Evolutionary conservation across 768 basidiomycete species (phyloP).

Genomic region (Phlegmacium glaucopus): DNA sequence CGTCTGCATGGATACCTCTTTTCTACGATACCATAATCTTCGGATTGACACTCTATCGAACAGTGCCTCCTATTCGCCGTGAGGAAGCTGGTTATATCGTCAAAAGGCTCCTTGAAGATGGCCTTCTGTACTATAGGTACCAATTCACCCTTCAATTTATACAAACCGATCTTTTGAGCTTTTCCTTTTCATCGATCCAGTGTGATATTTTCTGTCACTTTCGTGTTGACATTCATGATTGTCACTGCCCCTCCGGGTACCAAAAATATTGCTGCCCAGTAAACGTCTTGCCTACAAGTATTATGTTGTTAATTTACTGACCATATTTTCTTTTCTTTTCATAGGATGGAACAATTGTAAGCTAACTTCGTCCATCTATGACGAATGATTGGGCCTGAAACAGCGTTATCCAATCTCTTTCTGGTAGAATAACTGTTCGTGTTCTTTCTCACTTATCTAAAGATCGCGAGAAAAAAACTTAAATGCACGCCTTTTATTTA

Average conservation of each 20-base stretch:
- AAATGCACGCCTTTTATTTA: slow-evolving; percentile 3
- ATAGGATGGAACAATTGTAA: slow-evolving; percentile 39
- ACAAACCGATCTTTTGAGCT: not conserved
- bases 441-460: not conserved
- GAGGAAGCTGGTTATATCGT: slow-evolving; percentile 35
- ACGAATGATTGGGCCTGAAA: not conserved
- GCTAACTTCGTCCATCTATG: not conserved
- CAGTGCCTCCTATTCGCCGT: slow-evolving; percentile 32
- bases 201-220: slow-evolving; percentile 42
- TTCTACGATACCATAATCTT: slow-evolving; percentile 45
- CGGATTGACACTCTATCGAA: slow-evolving; percentile 34
- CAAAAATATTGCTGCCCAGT: slow-evolving; percentile 49
- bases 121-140: slow-evolving; percentile 44
- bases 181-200: slow-evolving; percentile 17
- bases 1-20: slow-evolving; percentile 50
- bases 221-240: slow-evolving; percentile 45
- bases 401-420: not conserved
- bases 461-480: not conserved
- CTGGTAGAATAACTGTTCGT: slow-evolving; percentile 13
- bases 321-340: not conserved
- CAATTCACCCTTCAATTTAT: not conserved
- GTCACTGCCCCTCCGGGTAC: slow-evolving; percentile 38
- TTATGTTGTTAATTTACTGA: not conserved
- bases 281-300: slow-evolving; percentile 12
- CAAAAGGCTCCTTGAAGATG: slow-evolving; percentile 41